Conservation (phyloP, 2,329 filamentous ascomycete species). For the Bipolaris victoriae region DNA sequence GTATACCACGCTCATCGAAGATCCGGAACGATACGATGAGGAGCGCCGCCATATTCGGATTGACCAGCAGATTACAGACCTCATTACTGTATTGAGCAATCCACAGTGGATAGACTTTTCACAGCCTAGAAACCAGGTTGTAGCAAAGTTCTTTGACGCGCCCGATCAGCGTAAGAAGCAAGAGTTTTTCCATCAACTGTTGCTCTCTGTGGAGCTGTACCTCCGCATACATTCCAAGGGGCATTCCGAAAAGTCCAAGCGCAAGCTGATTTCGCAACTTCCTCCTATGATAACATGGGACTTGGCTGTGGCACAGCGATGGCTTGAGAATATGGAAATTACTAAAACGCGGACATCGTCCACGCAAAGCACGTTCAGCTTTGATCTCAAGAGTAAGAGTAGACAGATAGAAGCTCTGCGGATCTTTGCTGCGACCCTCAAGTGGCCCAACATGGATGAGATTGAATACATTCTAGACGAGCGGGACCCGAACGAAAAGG, state of each 20-base stretch:
- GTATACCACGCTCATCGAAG: constrained; percentile 71
- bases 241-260: constrained; percentile 68
- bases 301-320: constrained; percentile 73
- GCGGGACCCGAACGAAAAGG: constrained; percentile 56
- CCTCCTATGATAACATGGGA: constrained; percentile 76
- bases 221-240: constrained; percentile 69
- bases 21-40: constrained; percentile 66
- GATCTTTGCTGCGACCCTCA: constrained; percentile 73
- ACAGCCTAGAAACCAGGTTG: constrained; percentile 71
- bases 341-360: constrained; percentile 62
- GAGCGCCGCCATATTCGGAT: constrained; percentile 64
- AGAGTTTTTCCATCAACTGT: constrained; percentile 77
- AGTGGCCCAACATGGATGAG: constrained; percentile 75
- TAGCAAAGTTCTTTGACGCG: constrained; percentile 72
- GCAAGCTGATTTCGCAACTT: constrained; percentile 67
- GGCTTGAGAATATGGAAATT: constrained; percentile 73
- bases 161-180: constrained; percentile 64
- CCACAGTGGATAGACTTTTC: constrained; percentile 77
- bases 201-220: constrained; percentile 74
- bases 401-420: constrained; percentile 72
- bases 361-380: constrained; percentile 57
- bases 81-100: constrained; percentile 72
- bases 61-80: constrained; percentile 74
- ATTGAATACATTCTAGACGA: constrained; percentile 68
- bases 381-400: constrained; percentile 69